Base-by-base conservation (phyloP, 129 eudicot species). In the Silybum marianum region DNA sequence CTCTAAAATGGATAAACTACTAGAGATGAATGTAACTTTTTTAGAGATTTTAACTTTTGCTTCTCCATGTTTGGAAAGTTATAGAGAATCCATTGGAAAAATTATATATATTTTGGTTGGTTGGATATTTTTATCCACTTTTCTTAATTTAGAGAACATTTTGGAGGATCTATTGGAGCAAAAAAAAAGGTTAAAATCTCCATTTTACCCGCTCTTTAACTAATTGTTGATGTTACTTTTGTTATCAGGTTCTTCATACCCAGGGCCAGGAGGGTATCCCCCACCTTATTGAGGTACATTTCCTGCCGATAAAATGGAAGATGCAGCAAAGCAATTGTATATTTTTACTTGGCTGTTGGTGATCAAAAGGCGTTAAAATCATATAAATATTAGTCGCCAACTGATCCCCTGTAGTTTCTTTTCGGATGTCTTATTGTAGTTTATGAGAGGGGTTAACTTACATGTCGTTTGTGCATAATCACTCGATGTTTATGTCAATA, bases 211-310 rank as follows among this genome's bases (percentile, higher is more conserved):
- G 11, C 62, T 26, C 2, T 54, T 13, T 71, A 71, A 71, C 84
- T 58, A 75, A 80, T 0, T 38, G 14, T 38, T 9, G 69, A 80
- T 80, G 72, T 39, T 25, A 18, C n/a, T 60, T 26, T 80, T 5
- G 25, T 58, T 80, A 32, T 38, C 46, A 80, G 84, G 78, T 80
- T 58, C 84, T 80, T 2, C 80, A 36, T 69, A 75, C 21, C 44
- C 66, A 23, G 80, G 76, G 22, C 44, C 66, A 23, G 80, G 76
- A 30, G 76, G 74, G 23, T 67, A 75, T 75, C 62, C 71, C 22
- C 62, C 67, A 25, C 28, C 51, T 30, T 78, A 71, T 82, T 69
- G 72, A 82, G 76, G 44, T 67, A 54, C 63, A 54, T 2, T 5
- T 44, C 16, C 48, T 42, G 48, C 48, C 2, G 13, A 9, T 42